Evolutionary conservation across 2,329 filamentous ascomycete genomes (phyloP), one percentile per base, ranked within the genome.

Genomic region (Dothideomycetes sp.): DNA sequence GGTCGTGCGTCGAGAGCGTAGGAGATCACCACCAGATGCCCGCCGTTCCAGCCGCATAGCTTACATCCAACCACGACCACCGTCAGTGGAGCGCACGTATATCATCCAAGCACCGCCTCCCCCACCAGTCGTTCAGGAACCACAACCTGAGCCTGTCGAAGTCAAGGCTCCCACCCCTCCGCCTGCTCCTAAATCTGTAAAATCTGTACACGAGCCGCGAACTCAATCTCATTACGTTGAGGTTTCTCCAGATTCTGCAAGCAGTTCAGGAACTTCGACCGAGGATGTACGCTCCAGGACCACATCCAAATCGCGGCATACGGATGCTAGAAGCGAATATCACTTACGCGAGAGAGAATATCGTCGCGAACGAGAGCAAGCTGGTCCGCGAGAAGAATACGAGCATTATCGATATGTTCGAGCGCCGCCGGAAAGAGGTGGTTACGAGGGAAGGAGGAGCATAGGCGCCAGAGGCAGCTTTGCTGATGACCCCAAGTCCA

Each of bases 331-430:
- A 7, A 52, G 48, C 16, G 55, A 56, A 41, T 66, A 65, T 47
- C 60, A 64, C 29, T 50, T 64, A 34, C 59, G 61, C 17, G 66
- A 69, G 55, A 53, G 57, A 34, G 64, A 68, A 47, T 56, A 61
- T 11, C 43, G 63, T 37, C 53, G 64, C n/a, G 59, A 64, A 49
- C 47, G 50, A 48, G 49, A 49, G 24, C 54, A 54, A 32, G 48
- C 50, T 12, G 46, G 46, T 5, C 43, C 48, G 27, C 43, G 46
- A 12, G 45, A 47, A 31, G 55, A 57, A 15, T 68, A 66, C 47
- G 65, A 68, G 45, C 63, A 61, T 29, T 69, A 62, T 45, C 53
- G 65, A 31, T 69, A 70, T 46, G 60, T 69, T 5, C 61, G 68
- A 48, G 55, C 58, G 32, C 55, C 57, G 47, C 52, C 48, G 18